Evolutionary conservation across 306 rosid genomes (phyloP).

Genomic region (Sicyos baderoa): DNA sequence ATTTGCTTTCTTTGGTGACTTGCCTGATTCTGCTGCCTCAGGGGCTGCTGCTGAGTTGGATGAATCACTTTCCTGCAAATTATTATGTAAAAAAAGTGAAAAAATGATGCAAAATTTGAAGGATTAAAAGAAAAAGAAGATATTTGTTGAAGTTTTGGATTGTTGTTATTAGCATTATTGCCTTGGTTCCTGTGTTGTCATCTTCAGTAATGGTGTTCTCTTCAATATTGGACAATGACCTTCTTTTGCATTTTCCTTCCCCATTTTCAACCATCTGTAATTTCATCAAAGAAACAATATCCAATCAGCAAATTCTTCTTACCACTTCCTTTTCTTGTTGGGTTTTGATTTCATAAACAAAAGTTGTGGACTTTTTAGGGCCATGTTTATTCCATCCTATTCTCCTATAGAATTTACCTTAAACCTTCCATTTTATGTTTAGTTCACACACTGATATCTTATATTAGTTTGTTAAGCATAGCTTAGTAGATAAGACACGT

Average conservation of each 20-base stretch:
- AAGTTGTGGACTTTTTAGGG: constrained; percentile 20
- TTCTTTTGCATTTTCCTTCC: constrained; percentile 44
- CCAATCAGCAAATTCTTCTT: not conserved
- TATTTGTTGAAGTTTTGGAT: not conserved
- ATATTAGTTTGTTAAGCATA: too few species aligned
- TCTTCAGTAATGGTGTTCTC: constrained; percentile 66
- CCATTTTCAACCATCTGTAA: constrained; percentile 80
- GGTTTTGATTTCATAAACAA: too few species aligned
- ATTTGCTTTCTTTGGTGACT: constrained; percentile 29
- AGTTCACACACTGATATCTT: too few species aligned
- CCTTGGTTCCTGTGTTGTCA: constrained; percentile 36
- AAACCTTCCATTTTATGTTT: too few species aligned
- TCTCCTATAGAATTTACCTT: too few species aligned
- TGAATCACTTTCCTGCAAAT: constrained; percentile 38
- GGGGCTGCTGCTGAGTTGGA: constrained; percentile 34
- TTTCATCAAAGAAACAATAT: constrained; percentile 21
- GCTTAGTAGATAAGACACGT: too few species aligned
- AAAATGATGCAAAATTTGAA: not conserved
- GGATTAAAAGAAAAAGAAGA: not conserved
- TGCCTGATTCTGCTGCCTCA: constrained; percentile 23
- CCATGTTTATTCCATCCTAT: not conserved
- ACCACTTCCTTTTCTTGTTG: too few species aligned
- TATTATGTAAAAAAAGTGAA: too few species aligned
- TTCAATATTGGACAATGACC: constrained; percentile 32
- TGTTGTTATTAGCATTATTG: constrained; percentile 3